These are phyloP conservation scores for Rachicladosporium sp. DNA, from an alignment of 2,329 filamentous ascomycete genomes.

Conservation along the genomic window DNA sequence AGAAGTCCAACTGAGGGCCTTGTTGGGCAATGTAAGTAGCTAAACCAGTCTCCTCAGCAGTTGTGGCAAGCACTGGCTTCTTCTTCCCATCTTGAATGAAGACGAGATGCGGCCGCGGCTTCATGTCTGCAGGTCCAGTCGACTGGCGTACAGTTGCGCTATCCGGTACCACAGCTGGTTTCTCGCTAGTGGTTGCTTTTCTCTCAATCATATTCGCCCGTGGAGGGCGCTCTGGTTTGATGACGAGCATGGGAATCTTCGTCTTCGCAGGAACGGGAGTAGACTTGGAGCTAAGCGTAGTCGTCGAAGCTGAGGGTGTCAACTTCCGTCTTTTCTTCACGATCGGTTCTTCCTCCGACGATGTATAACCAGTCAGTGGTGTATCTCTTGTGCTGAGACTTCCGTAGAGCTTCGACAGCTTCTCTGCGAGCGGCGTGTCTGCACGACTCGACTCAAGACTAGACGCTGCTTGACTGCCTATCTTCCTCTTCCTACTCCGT, in stretches of 20 bases:
- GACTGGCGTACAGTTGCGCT: not conserved
- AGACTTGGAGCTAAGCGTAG: not conserved
- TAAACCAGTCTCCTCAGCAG: not conserved
- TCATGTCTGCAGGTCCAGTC: not conserved
- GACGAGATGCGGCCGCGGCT: not conserved
- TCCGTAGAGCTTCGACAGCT: not conserved
- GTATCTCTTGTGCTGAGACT: not conserved
- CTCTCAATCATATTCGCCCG: not conserved
- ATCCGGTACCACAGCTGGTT: not conserved
- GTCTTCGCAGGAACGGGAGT: not conserved
- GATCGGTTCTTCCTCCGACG: slow-evolving; percentile 1
- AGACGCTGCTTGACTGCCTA: not conserved
- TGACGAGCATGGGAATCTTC: not conserved
- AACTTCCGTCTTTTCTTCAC: not conserved
- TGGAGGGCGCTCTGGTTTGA: not conserved
- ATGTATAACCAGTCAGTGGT: not conserved
- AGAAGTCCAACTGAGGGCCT: slow-evolving; percentile 1
- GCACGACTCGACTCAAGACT: not conserved
- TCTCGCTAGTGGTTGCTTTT: not conserved
- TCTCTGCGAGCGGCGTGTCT: not conserved
- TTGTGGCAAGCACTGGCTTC: not conserved
- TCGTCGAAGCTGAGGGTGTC: not conserved
- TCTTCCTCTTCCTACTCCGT: not conserved
- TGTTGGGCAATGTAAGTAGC: not conserved
- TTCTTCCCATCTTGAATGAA: not conserved